These are phyloP conservation scores for Citrus sp. DNA, from an alignment of 345 rosid genomes.

Conservation along the genomic window DNA sequence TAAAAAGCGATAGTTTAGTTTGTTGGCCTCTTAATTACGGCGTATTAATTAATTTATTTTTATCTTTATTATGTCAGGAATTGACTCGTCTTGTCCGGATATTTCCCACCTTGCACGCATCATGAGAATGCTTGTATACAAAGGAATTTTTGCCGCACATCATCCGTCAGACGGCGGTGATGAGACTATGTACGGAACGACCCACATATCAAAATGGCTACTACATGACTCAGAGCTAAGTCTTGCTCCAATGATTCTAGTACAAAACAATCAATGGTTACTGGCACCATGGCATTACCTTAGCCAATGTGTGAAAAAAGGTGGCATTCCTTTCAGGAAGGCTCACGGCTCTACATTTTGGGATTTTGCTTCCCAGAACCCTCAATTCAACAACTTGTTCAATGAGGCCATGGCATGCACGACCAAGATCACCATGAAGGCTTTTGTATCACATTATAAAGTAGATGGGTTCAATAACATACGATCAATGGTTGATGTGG, in stretches of 20 bases:
- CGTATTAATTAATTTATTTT: background rate
- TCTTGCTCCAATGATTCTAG: background rate
- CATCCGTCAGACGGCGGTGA: background rate
- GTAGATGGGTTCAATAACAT: slow-evolving; percentile 4
- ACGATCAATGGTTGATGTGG: too few species aligned
- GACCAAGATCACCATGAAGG: background rate
- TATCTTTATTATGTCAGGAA: background rate
- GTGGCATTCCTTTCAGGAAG: background rate
- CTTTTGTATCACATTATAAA: background rate
- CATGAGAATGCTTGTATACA: background rate
- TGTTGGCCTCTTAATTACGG: too few species aligned
- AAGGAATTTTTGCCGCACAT: background rate
- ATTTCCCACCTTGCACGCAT: background rate
- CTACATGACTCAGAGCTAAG: background rate
- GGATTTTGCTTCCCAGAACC: background rate
- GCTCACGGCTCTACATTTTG: background rate
- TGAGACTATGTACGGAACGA: background rate
- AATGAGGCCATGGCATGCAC: slow-evolving; percentile 5
- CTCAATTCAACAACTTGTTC: background rate
- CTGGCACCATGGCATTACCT: background rate
- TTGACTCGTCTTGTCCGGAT: background rate
- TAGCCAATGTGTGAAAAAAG: background rate
- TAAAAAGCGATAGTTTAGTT: background rate
- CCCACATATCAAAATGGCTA: background rate
- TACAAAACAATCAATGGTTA: background rate